Evolutionary conservation across 352 stramenopile genomes (phyloP).

Genomic region (Globisporangium ultimum): DNA sequence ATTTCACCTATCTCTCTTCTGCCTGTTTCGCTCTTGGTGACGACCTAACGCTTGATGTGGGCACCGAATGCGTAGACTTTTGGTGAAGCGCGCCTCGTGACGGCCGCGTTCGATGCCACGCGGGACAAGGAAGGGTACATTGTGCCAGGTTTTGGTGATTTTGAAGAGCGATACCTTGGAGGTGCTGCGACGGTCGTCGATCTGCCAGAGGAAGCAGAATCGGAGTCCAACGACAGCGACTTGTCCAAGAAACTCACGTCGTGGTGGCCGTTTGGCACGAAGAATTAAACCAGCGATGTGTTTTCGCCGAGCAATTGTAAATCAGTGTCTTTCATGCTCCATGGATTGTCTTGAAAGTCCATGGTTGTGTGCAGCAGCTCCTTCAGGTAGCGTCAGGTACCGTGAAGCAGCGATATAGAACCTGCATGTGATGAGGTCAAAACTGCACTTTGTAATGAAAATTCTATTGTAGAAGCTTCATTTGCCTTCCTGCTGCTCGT

Average conservation of each 20-base stretch:
- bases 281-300: conserved; percentile 5
- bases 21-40: not conserved
- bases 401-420: not conserved
- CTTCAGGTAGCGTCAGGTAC: not conserved
- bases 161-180: conserved; percentile 72
- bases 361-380: not conserved
- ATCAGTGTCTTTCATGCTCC: no score
- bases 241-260: conserved; percentile 41
- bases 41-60: not conserved
- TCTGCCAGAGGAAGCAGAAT: conserved; percentile 25
- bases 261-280: conserved; percentile 28
- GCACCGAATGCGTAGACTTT: conserved; percentile 32
- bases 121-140: conserved; percentile 57
- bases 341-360: not conserved
- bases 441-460: not conserved
- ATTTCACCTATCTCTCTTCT: not conserved
- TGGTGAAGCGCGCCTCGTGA: conserved; percentile 70
- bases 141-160: conserved; percentile 70
- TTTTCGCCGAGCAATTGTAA: not conserved
- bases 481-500: no score
- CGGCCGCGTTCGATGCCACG: conserved; percentile 67
- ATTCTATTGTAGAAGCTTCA: not conserved
- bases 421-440: not conserved
- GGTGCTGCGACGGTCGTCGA: conserved; percentile 30
- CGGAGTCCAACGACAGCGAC: conserved; percentile 26